A percentile compares a stretch with the other conserved stretches of the same genome.
Conservation (phyloP, 108 stramenopile genomes). For the Bacterosira constricta region DNA sequence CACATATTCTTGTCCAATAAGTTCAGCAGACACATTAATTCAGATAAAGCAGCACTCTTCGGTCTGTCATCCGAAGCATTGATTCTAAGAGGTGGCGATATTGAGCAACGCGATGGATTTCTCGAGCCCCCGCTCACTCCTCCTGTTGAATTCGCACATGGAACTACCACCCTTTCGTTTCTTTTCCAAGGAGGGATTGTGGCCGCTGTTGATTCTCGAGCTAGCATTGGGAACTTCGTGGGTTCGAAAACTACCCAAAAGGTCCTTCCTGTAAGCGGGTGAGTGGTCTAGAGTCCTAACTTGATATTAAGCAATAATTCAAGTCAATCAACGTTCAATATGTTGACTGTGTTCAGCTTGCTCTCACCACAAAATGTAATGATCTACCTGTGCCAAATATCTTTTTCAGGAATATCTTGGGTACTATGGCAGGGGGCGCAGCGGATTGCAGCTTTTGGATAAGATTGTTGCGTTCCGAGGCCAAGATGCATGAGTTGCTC, state of each 20-base stretch:
- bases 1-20: neutral
- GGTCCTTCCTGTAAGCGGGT: slow-evolving; percentile 78
- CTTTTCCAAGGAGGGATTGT: slow-evolving; percentile 82
- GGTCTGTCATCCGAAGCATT: neutral
- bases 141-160: slow-evolving; percentile 83
- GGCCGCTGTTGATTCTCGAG: slow-evolving; percentile 86
- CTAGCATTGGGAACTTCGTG: slow-evolving; percentile 89
- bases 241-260: slow-evolving; percentile 87
- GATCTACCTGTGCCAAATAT: too few relatives aligned
- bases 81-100: slow-evolving; percentile 37
- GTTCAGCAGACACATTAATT: neutral
- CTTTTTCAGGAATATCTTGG: slow-evolving; percentile 59
- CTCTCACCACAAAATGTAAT: too few relatives aligned
- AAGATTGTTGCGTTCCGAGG: slow-evolving; percentile 67
- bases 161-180: slow-evolving; percentile 91
- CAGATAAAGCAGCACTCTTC: neutral
- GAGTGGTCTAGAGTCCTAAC: neutral
- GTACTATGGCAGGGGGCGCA: slow-evolving; percentile 92
- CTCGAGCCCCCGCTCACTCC: slow-evolving; percentile 49
- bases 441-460: slow-evolving; percentile 90
- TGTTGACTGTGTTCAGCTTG: too few relatives aligned
- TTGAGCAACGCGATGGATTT: slow-evolving; percentile 14
- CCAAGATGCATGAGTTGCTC: slow-evolving; percentile 65
- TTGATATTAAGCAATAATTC: too few relatives aligned
- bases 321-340: too few relatives aligned